Evolutionary conservation across 2,329 filamentous ascomycete species (phyloP), one percentile per base, ranked within the genome.

Genomic region (Allantophomopsis cytisporea): DNA sequence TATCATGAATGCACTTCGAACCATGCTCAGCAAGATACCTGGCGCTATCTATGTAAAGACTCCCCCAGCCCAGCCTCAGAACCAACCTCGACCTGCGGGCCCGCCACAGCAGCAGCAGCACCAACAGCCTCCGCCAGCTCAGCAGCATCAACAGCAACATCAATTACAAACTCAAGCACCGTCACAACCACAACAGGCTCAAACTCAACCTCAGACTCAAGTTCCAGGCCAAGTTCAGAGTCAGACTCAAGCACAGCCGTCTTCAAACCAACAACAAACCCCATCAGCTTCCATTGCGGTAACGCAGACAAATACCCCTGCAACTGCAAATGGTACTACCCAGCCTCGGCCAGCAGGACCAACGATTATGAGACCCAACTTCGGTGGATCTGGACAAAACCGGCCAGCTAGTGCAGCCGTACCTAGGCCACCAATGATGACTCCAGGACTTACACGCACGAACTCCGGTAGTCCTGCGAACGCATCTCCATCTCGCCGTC

Each of bases 381-480:
- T 57, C 35, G 44, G 39, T 28, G 48, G 48, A 23, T 49, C 48
- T 37, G 42, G 41, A 20, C 45, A 47, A 35, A 49, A 40, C 36
- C 47, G 51, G 35, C 23, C 43, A 15, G 46, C 36, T 43, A 39
- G 40, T 15, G 34, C 47, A 31, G 40, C 48, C 10, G 43, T 55
- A 17, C 46, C 52, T 14, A 45, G 54, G 35, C 53, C 52, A 20
- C 51, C 53, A 38, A 54, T 57, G 47, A 52, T 44, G 41, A 43
- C 47, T 36, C 43, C 45, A 28, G 44, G 45, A 15, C 45, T 49
- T 31, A 47, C 38, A 37, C 40, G 50, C 23, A 47, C 43, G 21
- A 49, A 46, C 40, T 51, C 52, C 15, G 46, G 31, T 18, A 48
- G 47, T 31, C 40, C 45, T 23, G 47, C 41, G 36, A 45, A 43